Percentiles rank a stretch among this genome's conserved stretches.
These are phyloP conservation scores for Trypanosoma rangeli DNA, from an alignment of 208 protist genomes.

Conservation along the genomic window DNA sequence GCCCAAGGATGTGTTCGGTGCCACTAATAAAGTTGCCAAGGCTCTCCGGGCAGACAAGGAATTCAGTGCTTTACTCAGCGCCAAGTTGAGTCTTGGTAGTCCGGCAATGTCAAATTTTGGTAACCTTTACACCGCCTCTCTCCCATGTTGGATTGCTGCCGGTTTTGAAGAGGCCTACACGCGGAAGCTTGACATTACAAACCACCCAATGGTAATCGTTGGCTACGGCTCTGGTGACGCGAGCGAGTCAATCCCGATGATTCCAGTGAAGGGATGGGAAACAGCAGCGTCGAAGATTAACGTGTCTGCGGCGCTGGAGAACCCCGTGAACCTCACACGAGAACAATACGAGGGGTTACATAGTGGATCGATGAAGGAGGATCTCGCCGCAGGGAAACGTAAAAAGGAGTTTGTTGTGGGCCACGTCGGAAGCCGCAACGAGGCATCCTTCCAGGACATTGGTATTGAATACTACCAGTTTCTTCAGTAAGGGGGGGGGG, in stretches of 20 bases:
- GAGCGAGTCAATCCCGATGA: constrained; percentile 85
- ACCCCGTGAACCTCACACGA: constrained; percentile 69
- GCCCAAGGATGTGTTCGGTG: constrained; percentile 71
- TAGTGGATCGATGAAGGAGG: constrained; percentile 69
- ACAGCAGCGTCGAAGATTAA: constrained; percentile 79
- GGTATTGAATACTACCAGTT: constrained; percentile 91
- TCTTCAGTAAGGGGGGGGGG: constrained; percentile 42
- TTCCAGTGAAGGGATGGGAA: constrained; percentile 81
- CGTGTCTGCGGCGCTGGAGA: constrained; percentile 65
- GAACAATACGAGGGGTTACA: constrained; percentile 87
- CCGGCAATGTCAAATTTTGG: constrained; percentile 85
- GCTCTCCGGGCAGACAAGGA: constrained; percentile 74
- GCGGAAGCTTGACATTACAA: constrained; percentile 79
- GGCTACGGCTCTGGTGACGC: constrained; percentile 89
- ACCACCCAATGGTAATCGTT: constrained; percentile 88
- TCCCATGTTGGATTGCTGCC: constrained; percentile 88
- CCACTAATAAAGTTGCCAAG: constrained; percentile 81
- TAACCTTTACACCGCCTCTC: constrained; percentile 91
- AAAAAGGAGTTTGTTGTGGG: constrained; percentile 85
- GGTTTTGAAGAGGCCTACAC: constrained; percentile 86
- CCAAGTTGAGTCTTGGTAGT: constrained; percentile 90
- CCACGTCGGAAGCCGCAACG: constrained; percentile 75
- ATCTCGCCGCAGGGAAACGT: constrained; percentile 51
- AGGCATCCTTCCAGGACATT: constrained; percentile 87
- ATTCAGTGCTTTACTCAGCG: constrained; percentile 73